Percentiles rank a stretch among this genome's conserved stretches.
Conservation (phyloP, 495 filamentous ascomycete species). For the Amphirosellinia nigrospora region DNA sequence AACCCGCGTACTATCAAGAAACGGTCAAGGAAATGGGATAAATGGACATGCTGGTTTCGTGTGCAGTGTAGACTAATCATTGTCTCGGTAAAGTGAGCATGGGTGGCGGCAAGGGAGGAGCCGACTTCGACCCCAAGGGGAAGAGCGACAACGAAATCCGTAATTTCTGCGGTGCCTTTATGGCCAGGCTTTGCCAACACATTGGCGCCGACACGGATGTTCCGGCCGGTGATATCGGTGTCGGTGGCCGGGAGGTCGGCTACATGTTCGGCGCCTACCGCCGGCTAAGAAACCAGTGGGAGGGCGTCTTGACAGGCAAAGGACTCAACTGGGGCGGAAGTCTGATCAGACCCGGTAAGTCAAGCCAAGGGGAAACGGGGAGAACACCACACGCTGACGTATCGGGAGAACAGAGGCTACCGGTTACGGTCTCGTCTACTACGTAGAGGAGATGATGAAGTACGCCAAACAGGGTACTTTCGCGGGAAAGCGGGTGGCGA, state of each 20-base stretch:
- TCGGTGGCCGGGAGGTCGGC: constrained; percentile 86
- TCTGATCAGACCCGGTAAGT: constrained; percentile 77
- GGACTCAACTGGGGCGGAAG: constrained; percentile 90
- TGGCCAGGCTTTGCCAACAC: constrained; percentile 92
- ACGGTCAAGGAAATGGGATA: neutral
- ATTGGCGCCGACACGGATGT: constrained; percentile 97
- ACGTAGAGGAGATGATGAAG: constrained; percentile 94
- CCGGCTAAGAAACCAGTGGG: constrained; percentile 84
- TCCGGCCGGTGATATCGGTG: constrained; percentile 93
- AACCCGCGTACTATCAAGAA: neutral
- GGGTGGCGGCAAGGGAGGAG: constrained; percentile 97
- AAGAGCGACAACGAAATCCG: constrained; percentile 98
- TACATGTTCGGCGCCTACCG: constrained; percentile 97
- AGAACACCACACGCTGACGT: constrained; percentile 9
- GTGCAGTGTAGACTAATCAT: constrained; percentile 35
- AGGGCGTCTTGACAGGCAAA: constrained; percentile 94
- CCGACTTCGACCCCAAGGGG: constrained; percentile 99
- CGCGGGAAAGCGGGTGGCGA: constrained; percentile 89
- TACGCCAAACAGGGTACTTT: constrained; percentile 88
- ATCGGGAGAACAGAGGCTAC: constrained; percentile 73
- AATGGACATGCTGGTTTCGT: neutral
- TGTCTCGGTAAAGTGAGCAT: constrained; percentile 72
- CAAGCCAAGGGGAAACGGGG: neutral
- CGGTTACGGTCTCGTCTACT: constrained; percentile 96
- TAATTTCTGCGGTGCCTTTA: constrained; percentile 95